These are phyloP conservation scores for Calonectria multiphialidica DNA, from an alignment of 2,329 filamentous ascomycete species.

Conservation along the genomic window DNA sequence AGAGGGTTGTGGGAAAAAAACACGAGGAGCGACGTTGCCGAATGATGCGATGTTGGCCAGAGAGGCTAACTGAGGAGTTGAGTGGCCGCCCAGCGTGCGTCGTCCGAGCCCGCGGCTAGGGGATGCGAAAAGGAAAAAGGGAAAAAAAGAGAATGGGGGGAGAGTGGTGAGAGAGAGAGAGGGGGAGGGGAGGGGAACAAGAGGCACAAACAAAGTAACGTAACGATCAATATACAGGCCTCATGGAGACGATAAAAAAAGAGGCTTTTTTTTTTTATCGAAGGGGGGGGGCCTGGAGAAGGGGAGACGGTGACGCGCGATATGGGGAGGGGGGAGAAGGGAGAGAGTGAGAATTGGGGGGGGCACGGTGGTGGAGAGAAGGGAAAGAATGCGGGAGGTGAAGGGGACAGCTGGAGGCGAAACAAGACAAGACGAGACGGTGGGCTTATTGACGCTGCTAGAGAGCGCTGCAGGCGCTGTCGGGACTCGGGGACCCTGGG, in stretches of 20 bases:
- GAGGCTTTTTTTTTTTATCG: conserved; percentile 33
- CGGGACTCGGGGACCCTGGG: background rate
- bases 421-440: conserved; percentile 25
- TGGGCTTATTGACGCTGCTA: conserved; percentile 6
- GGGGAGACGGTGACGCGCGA: conserved; percentile 40
- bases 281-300: conserved; percentile 43
- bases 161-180: conserved; percentile 18
- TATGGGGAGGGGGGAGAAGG: conserved; percentile 38
- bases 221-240: conserved; percentile 53
- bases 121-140: conserved; percentile 30
- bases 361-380: conserved; percentile 31
- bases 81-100: conserved; percentile 44
- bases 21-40: conserved; percentile 22
- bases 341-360: conserved; percentile 38
- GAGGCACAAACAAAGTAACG: conserved; percentile 46
- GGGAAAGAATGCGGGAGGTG: conserved; percentile 33
- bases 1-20: conserved; percentile 23
- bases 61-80: conserved; percentile 38
- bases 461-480: conserved; percentile 5
- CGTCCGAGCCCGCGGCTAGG: conserved; percentile 44
- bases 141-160: conserved; percentile 32
- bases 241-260: conserved; percentile 45
- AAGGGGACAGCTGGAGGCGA: conserved; percentile 26
- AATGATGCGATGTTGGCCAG: conserved; percentile 38
- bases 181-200: conserved; percentile 37